Conservation (phyloP, 192 early-diverging fungal genomes). For the Coemansia reversa region DNA sequence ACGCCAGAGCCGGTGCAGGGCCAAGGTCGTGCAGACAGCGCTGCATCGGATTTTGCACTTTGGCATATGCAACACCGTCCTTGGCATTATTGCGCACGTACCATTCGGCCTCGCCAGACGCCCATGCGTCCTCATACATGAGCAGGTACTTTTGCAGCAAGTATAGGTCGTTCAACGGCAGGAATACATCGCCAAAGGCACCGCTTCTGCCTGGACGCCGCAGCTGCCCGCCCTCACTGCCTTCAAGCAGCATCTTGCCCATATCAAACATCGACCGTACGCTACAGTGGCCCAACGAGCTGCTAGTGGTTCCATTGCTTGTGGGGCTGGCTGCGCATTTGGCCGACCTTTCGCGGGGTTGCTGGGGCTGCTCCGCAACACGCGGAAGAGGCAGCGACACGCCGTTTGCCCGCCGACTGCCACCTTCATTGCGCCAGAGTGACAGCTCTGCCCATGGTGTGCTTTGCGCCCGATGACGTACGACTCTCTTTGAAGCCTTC, state of each 20-base stretch:
- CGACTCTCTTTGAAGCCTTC: neutral
- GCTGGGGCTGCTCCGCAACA: neutral
- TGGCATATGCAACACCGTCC: neutral
- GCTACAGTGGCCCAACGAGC: slow-evolving; percentile 20
- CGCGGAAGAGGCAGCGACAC: neutral
- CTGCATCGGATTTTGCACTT: slow-evolving; percentile 22
- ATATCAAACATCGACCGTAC: slow-evolving; percentile 36
- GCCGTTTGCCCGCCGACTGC: neutral
- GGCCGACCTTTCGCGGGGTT: neutral
- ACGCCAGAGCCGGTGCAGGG: slow-evolving; percentile 24
- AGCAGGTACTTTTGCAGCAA: slow-evolving; percentile 49
- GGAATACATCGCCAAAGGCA: slow-evolving; percentile 12
- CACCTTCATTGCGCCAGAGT: neutral
- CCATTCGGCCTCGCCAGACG: slow-evolving; percentile 13
- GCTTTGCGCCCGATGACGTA: neutral
- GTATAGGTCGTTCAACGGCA: slow-evolving; percentile 50
- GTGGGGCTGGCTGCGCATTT: neutral
- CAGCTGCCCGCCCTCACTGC: neutral
- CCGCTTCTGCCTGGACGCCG: slow-evolving; percentile 6
- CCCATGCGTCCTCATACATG: slow-evolving; percentile 42
- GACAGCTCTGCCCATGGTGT: slow-evolving; percentile 4
- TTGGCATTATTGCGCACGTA: neutral
- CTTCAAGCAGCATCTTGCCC: slow-evolving; percentile 1
- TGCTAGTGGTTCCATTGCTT: slow-evolving; percentile 1
- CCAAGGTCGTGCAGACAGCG: slow-evolving; percentile 27